Conservation (phyloP, 2,329 filamentous ascomycete species). For the Aureobasidium pullulans region DNA sequence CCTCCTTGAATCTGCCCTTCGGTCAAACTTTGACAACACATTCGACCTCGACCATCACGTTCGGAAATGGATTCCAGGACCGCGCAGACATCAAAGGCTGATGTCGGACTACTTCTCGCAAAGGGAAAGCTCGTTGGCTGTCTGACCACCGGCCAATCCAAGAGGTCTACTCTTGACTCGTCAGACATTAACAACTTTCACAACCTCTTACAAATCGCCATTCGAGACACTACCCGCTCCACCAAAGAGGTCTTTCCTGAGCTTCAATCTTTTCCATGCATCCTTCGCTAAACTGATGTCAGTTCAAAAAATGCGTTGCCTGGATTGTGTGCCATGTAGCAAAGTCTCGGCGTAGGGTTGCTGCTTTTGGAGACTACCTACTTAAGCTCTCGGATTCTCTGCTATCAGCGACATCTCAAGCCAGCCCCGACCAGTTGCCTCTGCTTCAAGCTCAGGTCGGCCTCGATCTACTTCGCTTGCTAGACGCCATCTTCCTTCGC, state of each 20-base stretch:
- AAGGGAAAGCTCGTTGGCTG: conserved; percentile 13
- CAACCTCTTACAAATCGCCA: conserved; percentile 1
- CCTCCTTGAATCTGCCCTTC: neutral
- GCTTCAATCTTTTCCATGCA: neutral
- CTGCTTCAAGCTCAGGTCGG: neutral
- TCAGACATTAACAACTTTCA: conserved; percentile 12
- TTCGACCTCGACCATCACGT: neutral
- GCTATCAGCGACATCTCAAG: neutral
- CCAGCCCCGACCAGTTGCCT: neutral
- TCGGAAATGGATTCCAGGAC: neutral
- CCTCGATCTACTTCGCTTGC: neutral
- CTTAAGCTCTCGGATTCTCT: conserved; percentile 10
- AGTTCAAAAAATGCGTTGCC: conserved; percentile 16
- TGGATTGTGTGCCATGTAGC: conserved; percentile 16
- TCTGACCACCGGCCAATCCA: conserved; percentile 4
- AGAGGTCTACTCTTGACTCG: conserved; percentile 1
- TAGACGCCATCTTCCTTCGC: conserved; percentile 2
- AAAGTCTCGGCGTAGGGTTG: conserved; percentile 13
- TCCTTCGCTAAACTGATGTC: conserved; percentile 15
- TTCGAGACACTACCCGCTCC: neutral
- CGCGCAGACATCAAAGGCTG: conserved; percentile 5
- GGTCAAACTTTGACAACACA: neutral
- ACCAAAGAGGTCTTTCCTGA: conserved; percentile 14
- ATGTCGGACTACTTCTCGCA: conserved; percentile 7
- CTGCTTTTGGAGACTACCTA: conserved; percentile 16